These are phyloP conservation scores for Porcisia deanei DNA, from an alignment of 208 protist genomes.

Conservation along the genomic window DNA sequence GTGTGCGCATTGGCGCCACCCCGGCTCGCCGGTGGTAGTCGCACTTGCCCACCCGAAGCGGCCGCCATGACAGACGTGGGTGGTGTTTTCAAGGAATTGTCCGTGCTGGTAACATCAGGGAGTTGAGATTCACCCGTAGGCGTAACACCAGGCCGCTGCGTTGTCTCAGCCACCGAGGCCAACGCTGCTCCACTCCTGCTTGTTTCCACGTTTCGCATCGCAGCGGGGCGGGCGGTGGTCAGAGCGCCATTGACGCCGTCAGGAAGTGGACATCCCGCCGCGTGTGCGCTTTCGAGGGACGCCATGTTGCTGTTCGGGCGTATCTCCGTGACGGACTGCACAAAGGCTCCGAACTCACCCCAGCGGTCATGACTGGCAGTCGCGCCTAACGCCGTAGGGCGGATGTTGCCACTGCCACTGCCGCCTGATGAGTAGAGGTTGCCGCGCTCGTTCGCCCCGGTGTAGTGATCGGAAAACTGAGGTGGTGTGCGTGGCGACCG, in stretches of 20 bases:
- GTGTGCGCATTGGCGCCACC: neutral
- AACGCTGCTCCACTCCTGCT: neutral
- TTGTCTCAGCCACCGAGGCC: neutral
- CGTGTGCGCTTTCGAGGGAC: constrained; percentile 16
- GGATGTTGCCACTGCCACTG: constrained; percentile 1
- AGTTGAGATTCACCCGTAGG: constrained; percentile 18
- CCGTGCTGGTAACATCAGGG: constrained; percentile 12
- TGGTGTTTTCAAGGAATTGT: constrained; percentile 4
- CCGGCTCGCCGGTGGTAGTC: neutral
- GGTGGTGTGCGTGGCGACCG: neutral
- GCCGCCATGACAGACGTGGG: constrained; percentile 2
- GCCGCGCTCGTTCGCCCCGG: neutral
- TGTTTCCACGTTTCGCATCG: neutral
- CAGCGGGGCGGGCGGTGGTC: neutral
- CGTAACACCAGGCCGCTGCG: neutral
- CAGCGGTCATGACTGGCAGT: constrained; percentile 11
- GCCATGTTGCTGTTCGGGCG: constrained; percentile 22
- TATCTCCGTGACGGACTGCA: constrained; percentile 32
- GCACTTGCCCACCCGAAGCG: neutral
- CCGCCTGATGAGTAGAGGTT: neutral
- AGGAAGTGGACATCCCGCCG: constrained; percentile 1
- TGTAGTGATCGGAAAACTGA: neutral
- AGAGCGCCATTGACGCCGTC: neutral
- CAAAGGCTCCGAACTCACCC: constrained; percentile 27
- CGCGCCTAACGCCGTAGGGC: constrained; percentile 1